These are phyloP conservation scores for Periglandula ipomoeae DNA, from an alignment of 2,329 filamentous ascomycete genomes.

Conservation along the genomic window DNA sequence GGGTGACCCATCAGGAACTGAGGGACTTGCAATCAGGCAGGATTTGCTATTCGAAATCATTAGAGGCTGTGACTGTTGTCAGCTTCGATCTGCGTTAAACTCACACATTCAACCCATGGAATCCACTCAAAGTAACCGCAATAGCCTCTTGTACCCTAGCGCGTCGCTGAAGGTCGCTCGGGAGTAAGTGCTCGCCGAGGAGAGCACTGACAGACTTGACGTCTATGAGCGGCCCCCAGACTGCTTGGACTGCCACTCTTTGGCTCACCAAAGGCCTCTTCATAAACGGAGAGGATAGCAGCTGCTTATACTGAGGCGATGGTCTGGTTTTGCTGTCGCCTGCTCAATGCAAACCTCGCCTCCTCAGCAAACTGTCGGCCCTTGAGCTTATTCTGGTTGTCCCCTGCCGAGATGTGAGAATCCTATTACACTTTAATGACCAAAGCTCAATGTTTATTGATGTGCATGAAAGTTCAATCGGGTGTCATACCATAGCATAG, in stretches of 20 bases:
- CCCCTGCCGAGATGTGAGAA: not conserved
- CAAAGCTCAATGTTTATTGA: too few relatives aligned
- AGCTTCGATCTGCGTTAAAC: not conserved
- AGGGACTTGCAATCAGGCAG: not conserved
- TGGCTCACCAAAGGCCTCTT: constrained; percentile 9
- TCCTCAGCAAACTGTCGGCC: constrained; percentile 2
- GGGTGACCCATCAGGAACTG: not conserved
- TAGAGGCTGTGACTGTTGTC: not conserved
- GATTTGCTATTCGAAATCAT: not conserved
- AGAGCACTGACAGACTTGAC: not conserved
- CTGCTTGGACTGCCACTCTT: not conserved
- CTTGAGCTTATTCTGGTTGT: not conserved
- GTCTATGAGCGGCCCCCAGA: not conserved
- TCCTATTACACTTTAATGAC: too few relatives aligned
- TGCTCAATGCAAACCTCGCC: not conserved
- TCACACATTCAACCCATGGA: constrained; percentile 15
- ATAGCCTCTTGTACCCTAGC: constrained; percentile 6
- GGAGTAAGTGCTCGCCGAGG: not conserved
- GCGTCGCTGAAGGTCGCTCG: not conserved
- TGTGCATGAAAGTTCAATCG: not conserved
- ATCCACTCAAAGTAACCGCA: constrained; percentile 13
- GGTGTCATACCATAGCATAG: constrained; percentile 11
- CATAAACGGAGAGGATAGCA: constrained; percentile 13
- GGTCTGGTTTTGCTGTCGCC: not conserved
- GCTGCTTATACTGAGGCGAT: constrained; percentile 13